Evolutionary conservation across 2,329 filamentous ascomycete species (phyloP).

Genomic region (Pseudogymnoascus sp.): DNA sequence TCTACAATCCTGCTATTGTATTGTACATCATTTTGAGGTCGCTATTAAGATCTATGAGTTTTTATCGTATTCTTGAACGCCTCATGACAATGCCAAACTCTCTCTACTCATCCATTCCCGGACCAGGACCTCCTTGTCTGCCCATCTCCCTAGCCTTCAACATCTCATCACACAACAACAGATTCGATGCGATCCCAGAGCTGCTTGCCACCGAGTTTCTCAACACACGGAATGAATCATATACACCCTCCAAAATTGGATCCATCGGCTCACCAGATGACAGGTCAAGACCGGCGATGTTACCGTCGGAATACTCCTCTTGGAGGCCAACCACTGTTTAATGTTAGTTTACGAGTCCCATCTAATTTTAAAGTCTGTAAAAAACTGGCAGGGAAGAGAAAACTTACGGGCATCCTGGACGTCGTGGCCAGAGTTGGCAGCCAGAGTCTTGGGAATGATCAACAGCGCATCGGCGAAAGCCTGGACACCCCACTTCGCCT

Average conservation of each 20-base stretch:
- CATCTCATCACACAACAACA: constrained; percentile 92
- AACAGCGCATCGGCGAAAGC: constrained; percentile 93
- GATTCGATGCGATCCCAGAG: constrained; percentile 88
- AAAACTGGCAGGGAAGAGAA: constrained; percentile 9
- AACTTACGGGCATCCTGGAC: constrained; percentile 86
- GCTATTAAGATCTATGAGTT: constrained; percentile 7
- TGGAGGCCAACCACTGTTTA: constrained; percentile 69
- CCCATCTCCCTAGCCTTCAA: constrained; percentile 97
- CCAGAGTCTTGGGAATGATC: constrained; percentile 93
- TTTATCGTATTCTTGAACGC: constrained; percentile 7
- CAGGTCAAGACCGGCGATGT: constrained; percentile 78
- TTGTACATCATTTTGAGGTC: constrained; percentile 7
- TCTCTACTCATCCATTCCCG: constrained; percentile 49
- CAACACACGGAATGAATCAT: constrained; percentile 90
- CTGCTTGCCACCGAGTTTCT: constrained; percentile 90
- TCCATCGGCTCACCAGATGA: constrained; percentile 90
- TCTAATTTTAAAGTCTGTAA: not conserved
- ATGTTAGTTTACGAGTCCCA: constrained; percentile 15
- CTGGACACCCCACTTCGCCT: constrained; percentile 90
- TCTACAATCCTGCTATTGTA: constrained; percentile 7
- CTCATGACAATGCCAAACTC: constrained; percentile 6
- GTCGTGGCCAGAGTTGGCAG: constrained; percentile 91
- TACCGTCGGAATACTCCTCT: constrained; percentile 77
- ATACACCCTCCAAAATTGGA: constrained; percentile 83
- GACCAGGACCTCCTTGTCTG: constrained; percentile 51